A percentile compares a stretch with the other conserved stretches of the same genome.
phyloP scores from a whole-genome alignment of 345 rosid species.

The Balakata baccata region DNA sequence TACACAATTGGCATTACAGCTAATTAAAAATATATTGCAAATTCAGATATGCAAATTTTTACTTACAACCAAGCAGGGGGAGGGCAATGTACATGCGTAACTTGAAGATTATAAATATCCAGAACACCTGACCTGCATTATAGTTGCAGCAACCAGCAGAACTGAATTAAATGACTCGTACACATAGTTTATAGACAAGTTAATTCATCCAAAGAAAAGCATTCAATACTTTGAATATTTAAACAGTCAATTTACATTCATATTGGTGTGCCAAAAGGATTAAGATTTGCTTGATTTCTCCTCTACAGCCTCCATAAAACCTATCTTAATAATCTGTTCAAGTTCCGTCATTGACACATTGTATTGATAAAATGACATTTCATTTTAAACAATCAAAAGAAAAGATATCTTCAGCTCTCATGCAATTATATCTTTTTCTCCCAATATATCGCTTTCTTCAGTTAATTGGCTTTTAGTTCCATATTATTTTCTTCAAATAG shows the following conservation, averaged over 20 bases:
- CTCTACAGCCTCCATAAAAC: not conserved
- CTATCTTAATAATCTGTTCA: not conserved
- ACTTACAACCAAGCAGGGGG: constrained; percentile 98
- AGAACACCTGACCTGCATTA: constrained; percentile 84
- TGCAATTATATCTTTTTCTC: not conserved
- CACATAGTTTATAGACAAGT: not conserved
- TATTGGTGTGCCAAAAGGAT: not conserved
- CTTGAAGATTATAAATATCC: constrained; percentile 53
- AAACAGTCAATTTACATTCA: not conserved
- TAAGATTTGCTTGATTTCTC: not conserved
- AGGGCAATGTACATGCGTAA: constrained; percentile 95
- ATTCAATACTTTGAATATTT: not conserved
- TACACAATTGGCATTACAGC: not conserved
- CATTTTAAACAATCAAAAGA: not conserved
- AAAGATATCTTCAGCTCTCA: no score
- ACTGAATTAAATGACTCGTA: not conserved
- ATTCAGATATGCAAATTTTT: constrained; percentile 13
- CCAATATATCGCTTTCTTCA: not conserved
- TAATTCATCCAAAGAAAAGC: not conserved
- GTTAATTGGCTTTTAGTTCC: not conserved
- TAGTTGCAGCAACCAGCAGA: constrained; percentile 5
- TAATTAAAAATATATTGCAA: not conserved
- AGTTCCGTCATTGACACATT: no score
- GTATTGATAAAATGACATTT: not conserved
- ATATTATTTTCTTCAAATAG: not conserved